Base-by-base conservation (phyloP, 345 rosid genomes). In the Erucastrum elatum region DNA sequence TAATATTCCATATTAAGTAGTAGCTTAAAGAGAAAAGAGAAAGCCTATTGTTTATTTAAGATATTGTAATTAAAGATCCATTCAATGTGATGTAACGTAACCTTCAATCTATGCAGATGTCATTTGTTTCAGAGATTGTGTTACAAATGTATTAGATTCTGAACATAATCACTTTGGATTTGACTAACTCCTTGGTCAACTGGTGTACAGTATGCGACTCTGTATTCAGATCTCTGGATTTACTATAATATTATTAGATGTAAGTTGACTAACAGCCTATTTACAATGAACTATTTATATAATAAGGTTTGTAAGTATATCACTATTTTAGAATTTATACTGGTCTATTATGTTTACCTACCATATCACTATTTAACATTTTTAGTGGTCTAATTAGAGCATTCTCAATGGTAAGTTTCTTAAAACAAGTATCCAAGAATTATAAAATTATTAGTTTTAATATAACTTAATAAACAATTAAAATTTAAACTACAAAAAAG, bases 91-190 rank as follows among this genome's bases (percentile, higher is more conserved):
- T 61, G 30, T 16, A 33, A 51, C 29, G 59, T 73, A 79, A 79
- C 78, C 74, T 73, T 73, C 64, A 79, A 26, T 67, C 67, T 37
- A 31, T 46, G 60, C 73, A 78, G 1, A 66, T 79, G 78, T 79
- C 82, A 61, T 55, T 68, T 67, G 74, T 68, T 29, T 73, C 66
- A 68, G 78, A 68, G 53, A 53, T 31, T 69, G 61, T 17, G 64
- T 29, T 34, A 51, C 78, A 78, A 44, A 21, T 66, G 82, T 44
- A 25, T 59, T 31, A 60, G 73, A 66, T 67, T 67, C 74, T 26
- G 21, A 64, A 53, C 29, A 1, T 61, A 60, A 79, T 74, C 65
- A 62, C 65, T 68, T 51, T 46, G 78, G 82, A 49, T 60, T 73
- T 73, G 70, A 73, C 82, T 66, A 46, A 72, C 33, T 51, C 8